Conservation (phyloP, 805 yeast genomes). For the Ogataea nonfermentans region DNA sequence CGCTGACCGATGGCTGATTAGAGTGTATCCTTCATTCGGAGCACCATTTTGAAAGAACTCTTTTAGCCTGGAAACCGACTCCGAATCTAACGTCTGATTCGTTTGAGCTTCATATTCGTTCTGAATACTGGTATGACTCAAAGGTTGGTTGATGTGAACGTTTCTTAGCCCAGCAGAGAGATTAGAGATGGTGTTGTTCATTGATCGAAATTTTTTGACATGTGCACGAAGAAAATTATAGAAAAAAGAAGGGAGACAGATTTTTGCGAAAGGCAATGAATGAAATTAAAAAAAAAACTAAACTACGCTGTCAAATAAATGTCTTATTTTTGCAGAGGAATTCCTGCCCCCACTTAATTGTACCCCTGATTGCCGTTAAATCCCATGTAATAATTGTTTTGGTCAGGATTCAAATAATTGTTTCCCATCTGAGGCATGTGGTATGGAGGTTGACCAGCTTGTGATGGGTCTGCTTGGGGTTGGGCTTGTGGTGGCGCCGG, state of each 20-base stretch:
- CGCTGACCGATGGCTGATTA: slow-evolving; percentile 81
- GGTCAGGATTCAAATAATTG: slow-evolving; percentile 29
- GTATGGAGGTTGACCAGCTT: slow-evolving; percentile 24
- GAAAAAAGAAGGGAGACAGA: neutral
- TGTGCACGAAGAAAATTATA: slow-evolving; percentile 5
- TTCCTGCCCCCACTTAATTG: slow-evolving; percentile 12
- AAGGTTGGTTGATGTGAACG: slow-evolving; percentile 31
- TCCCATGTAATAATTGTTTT: slow-evolving; percentile 29
- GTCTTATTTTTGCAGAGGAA: slow-evolving; percentile 5
- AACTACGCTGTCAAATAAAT: slow-evolving; percentile 12
- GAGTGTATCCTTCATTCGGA: slow-evolving; percentile 79
- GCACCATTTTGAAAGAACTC: slow-evolving; percentile 63
- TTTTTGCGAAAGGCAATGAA: slow-evolving; percentile 7
- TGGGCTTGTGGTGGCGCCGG: slow-evolving; percentile 29
- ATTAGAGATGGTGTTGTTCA: slow-evolving; percentile 35
- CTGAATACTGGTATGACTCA: slow-evolving; percentile 40
- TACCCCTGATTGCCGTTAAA: slow-evolving; percentile 31
- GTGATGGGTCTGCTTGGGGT: slow-evolving; percentile 24
- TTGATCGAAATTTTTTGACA: slow-evolving; percentile 6
- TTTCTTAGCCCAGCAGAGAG: slow-evolving; percentile 40
- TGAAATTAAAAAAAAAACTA: neutral
- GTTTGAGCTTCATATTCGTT: slow-evolving; percentile 45
- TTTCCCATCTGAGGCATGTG: slow-evolving; percentile 28
- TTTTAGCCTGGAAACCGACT: slow-evolving; percentile 57
- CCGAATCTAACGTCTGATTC: slow-evolving; percentile 40